Evolutionary conservation across 306 rosid species (phyloP).

Genomic region (Coriaria nepalensis): DNA sequence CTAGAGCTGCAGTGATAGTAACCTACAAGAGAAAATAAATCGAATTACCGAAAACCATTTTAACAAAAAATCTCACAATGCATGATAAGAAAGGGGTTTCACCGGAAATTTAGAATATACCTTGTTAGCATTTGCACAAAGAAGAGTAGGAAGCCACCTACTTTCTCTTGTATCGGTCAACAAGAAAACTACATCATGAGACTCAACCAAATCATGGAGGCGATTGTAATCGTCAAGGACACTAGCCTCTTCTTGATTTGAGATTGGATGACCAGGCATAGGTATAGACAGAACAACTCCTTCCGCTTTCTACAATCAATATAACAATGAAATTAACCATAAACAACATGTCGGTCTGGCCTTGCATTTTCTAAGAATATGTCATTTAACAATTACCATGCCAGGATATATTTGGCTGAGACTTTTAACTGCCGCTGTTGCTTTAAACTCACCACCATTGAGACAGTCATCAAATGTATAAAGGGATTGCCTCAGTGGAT

Average conservation of each 20-base stretch:
- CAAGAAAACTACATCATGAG: slow-evolving; percentile 73
- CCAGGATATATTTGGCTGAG: slow-evolving; percentile 79
- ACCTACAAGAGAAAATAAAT: slow-evolving; percentile 34
- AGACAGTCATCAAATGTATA: slow-evolving; percentile 87
- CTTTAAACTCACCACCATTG: slow-evolving; percentile 80
- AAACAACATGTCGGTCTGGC: background rate
- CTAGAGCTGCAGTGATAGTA: slow-evolving; percentile 79
- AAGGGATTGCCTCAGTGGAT: slow-evolving; percentile 95
- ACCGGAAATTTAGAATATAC: slow-evolving; percentile 20
- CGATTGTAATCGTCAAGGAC: slow-evolving; percentile 61
- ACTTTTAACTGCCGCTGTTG: slow-evolving; percentile 73
- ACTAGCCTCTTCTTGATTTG: slow-evolving; percentile 46
- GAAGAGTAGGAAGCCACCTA: slow-evolving; percentile 93
- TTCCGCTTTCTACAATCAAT: slow-evolving; percentile 63
- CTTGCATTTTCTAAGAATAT: slow-evolving; percentile 5
- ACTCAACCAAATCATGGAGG: slow-evolving; percentile 57
- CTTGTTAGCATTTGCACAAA: slow-evolving; percentile 86
- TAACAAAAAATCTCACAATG: no score
- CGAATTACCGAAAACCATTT: no score
- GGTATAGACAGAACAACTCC: slow-evolving; percentile 86
- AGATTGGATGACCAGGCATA: slow-evolving; percentile 95
- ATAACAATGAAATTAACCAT: slow-evolving; percentile 7
- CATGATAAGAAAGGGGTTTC: no score
- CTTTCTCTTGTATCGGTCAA: slow-evolving; percentile 98
- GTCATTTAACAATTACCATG: slow-evolving; percentile 47